phyloP scores from a whole-genome alignment of 2,329 filamentous ascomycete species.

The Alternaria dauci region DNA sequence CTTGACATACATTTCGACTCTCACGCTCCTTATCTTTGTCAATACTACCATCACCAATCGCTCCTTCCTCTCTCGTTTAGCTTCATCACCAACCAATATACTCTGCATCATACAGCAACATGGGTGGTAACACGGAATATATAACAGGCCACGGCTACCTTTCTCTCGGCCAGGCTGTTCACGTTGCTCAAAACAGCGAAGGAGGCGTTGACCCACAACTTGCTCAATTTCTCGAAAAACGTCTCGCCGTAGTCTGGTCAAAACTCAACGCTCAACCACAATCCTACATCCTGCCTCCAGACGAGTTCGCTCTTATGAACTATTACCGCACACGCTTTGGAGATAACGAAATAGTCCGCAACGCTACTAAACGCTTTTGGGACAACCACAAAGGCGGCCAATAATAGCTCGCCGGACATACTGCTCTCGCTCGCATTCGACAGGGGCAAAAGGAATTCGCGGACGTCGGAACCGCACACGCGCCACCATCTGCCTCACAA shows the following conservation, averaged over 20 bases:
- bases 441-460: not conserved
- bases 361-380: slow-evolving; percentile 67
- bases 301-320: slow-evolving; percentile 89
- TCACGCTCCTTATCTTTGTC: slow-evolving; percentile 23
- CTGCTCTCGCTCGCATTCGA: slow-evolving; percentile 5
- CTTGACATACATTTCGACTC: slow-evolving; percentile 14
- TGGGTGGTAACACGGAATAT: slow-evolving; percentile 54
- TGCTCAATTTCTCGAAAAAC: slow-evolving; percentile 70
- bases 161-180: slow-evolving; percentile 72
- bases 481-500: not conserved
- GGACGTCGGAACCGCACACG: not conserved
- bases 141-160: slow-evolving; percentile 53
- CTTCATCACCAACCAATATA: slow-evolving; percentile 35
- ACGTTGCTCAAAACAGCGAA: slow-evolving; percentile 77
- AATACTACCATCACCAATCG: slow-evolving; percentile 16
- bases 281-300: slow-evolving; percentile 75
- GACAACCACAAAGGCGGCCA: slow-evolving; percentile 54
- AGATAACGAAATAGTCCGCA: slow-evolving; percentile 60
- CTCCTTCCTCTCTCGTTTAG: slow-evolving; percentile 41
- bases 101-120: slow-evolving; percentile 36
- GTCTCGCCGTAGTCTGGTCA: slow-evolving; percentile 67
- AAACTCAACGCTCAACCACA: slow-evolving; percentile 71
- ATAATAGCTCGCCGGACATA: slow-evolving; percentile 6
- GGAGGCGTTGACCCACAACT: slow-evolving; percentile 72
- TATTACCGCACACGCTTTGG: slow-evolving; percentile 76